Evolutionary conservation across 192 early-diverging fungal genomes (phyloP), one percentile per base, ranked within the genome.

Genomic region (Coemansia sp.): DNA sequence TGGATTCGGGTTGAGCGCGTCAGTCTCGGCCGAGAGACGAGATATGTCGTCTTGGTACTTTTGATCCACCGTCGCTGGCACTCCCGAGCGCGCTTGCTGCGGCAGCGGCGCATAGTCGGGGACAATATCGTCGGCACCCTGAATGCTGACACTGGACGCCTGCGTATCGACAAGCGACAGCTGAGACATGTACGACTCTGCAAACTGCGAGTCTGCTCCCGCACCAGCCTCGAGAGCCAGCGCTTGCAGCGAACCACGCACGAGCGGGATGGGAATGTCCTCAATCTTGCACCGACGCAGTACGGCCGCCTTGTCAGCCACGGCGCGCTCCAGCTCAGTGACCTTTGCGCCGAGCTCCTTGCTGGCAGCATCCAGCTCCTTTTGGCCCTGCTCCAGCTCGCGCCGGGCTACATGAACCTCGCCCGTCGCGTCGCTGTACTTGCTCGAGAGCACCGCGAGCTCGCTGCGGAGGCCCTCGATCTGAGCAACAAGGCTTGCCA

Each of bases 231-330:
- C 82, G 62, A 97, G 78, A 3, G 91, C 76, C 5, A 97, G 84
- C 52, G 92, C 90, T 9, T 91, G 89, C 76, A 98, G 75, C 12
- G 87, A 91, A 16, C 92, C 92, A 53, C 82, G 81, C 18, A 87
- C 62, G 49, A 98, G 85, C 44, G 96, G 97, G 39, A 99, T 69
- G 9, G 90, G 86, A 62, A 99, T 95, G 49, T 97, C 95, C 69
- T 98, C 96, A 55, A 98, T 82, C 79, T 97, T 97, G 83, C 96
- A 98, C 29, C 87, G 82, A 63, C 95, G 87, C 58, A 97, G 90
- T 39, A 98, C 92, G 0, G 91, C 86, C 1, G 92, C 83, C 49
- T 88, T 84, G 40, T 98, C 95, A 5, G 90, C 91, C 50, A 87
- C 86, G 2, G 89, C 57, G 47, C 92, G 91, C 58, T 97, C 95